Evolutionary conservation across 331 rosid species (phyloP).

Genomic region (Telfairia occidentalis): DNA sequence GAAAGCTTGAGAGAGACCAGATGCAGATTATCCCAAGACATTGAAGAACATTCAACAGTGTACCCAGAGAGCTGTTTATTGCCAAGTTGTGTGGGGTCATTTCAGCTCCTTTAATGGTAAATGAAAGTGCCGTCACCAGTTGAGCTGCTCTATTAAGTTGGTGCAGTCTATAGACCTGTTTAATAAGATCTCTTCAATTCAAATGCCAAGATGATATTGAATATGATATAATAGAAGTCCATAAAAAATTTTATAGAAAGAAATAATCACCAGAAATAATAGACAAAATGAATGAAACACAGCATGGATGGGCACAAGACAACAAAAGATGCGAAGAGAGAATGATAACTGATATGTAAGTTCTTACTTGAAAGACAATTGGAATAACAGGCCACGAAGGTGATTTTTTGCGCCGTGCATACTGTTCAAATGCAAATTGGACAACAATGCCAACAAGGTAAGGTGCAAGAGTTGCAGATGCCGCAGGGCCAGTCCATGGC

Average conservation of each 20-base stretch:
- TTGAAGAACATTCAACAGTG: constrained; percentile 79
- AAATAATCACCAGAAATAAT: not conserved
- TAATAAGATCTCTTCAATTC: not conserved
- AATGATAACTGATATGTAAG: constrained; percentile 5
- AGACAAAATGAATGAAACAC: not conserved
- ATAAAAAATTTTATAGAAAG: not conserved
- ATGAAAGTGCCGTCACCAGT: constrained; percentile 89
- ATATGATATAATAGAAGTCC: not conserved
- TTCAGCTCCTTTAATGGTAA: constrained; percentile 92
- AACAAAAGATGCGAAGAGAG: not conserved
- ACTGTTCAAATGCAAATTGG: constrained; percentile 94
- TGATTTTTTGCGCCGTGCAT: constrained; percentile 64
- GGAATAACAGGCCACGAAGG: constrained; percentile 91
- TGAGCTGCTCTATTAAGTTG: constrained; percentile 97
- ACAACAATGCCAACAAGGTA: constrained; percentile 85
- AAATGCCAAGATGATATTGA: not conserved
- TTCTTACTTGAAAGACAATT: constrained; percentile 74
- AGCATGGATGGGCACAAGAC: not conserved
- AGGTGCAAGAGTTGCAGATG: constrained; percentile 98
- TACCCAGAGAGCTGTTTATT: constrained; percentile 76
- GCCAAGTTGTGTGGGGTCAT: constrained; percentile 83
- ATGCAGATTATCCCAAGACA: constrained; percentile 89
- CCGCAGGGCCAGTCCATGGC: constrained; percentile 99
- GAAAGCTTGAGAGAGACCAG: constrained; percentile 94
- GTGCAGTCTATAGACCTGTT: constrained; percentile 88